Base-by-base conservation (phyloP, 2,329 filamentous ascomycete species). In the Fusarium liriodendri region DNA sequence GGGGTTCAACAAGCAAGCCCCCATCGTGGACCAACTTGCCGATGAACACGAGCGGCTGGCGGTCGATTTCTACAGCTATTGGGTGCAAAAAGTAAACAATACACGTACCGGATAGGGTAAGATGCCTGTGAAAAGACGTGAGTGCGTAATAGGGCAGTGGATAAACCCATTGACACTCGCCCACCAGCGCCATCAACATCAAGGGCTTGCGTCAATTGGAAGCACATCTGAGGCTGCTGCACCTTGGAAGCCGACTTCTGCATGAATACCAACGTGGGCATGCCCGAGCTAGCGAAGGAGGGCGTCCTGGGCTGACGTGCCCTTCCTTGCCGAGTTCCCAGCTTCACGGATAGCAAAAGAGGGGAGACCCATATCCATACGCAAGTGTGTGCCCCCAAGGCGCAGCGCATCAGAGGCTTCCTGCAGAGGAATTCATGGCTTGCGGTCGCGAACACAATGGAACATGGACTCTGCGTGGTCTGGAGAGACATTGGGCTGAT, bases 341-440 rank as follows among this genome's bases (percentile, higher is more conserved):
- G 64, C 52, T 72, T 61, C 45, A 55, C 50, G 71, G 42, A 47
- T 47, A 47, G 42, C 4, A 45, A 45, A 25, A 45, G 42, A 45
- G 40, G 42, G 42, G 20, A n/a, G 40, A 4, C 54, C 16, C 35
- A 37, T 37, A 37, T 14, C 14, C 35, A 20, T 27, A 33, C 47
- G 57, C 40, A 62, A 57, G 57, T 45, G 59, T n/a, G 25, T 32
- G 18, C 42, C 27, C 60, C 32, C 61, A 59, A 25, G 57, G 60
- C 57, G 64, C 59, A 74, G 60, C 57, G 64, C 59, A 74, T 59
- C 67, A 60, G n/a, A 62, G 25, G 29, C 62, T 50, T 50, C 52
- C 55, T 50, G 33, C 40, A 62, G 38, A 69, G 71, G 71, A 74
- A 73, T 74, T 61, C 52, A 72, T 65, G 71, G 67, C 66, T 62